phyloP scores from a whole-genome alignment of 306 rosid genomes.

The Pyrus betulifolia region DNA sequence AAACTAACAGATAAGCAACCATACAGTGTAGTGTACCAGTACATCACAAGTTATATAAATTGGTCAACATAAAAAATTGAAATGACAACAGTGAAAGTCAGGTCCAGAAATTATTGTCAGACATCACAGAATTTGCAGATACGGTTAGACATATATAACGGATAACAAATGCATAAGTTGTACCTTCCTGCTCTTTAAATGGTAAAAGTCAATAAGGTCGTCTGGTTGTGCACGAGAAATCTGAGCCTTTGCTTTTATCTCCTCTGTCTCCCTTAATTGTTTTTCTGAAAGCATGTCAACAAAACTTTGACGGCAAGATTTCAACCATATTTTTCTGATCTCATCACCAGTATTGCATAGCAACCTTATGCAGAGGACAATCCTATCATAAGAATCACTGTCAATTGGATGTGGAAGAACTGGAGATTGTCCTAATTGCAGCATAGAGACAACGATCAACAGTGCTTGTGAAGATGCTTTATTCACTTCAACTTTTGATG shows the following conservation, averaged over 20 bases:
- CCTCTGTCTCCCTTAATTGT: conserved; percentile 54
- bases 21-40: not conserved
- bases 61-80: not conserved
- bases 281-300: conserved; percentile 68
- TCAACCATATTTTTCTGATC: conserved; percentile 50
- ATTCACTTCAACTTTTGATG: conserved; percentile 52
- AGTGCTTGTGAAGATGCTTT: conserved; percentile 43
- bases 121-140: not conserved
- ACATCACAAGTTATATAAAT: not conserved
- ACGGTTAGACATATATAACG: not conserved
- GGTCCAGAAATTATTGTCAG: not conserved
- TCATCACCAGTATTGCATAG: conserved; percentile 55
- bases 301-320: conserved; percentile 65
- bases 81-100: not conserved
- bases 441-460: conserved; percentile 55
- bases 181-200: conserved; percentile 80
- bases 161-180: not conserved
- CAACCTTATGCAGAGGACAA: conserved; percentile 51
- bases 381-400: conserved; percentile 60
- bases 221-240: conserved; percentile 66
- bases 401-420: conserved; percentile 63
- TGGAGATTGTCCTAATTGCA: conserved; percentile 64
- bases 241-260: conserved; percentile 54
- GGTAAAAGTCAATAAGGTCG: conserved; percentile 73
- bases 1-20: not conserved